Evolutionary conservation across 768 basidiomycete species (phyloP), one percentile per base, ranked within the genome.

Genomic region (Russula sp.): DNA sequence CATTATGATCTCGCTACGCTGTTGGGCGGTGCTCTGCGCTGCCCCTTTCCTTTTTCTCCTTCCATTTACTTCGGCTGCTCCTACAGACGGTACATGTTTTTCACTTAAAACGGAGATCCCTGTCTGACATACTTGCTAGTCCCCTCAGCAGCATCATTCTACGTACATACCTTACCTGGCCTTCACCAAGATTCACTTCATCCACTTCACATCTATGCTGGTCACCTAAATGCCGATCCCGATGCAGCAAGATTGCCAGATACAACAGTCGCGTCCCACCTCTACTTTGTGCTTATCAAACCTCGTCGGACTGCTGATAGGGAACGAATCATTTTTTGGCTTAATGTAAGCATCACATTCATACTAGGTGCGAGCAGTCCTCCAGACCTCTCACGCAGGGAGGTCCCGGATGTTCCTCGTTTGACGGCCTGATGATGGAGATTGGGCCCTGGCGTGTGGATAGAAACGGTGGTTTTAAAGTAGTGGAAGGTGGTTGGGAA

Each of bases 341-440:
- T 98, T 70, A 98, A 98, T 74, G 94, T 92, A 69, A 69, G 86
- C n/a, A n/a, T 34, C 48, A 58, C 18, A 34, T 18, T n/a, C 53
- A 39, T 22, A 5, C 14, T 6, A 14, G 25, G 13, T 18, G 46
- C 59, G 34, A 22, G 38, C 52, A 20, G 39, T 59, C 41, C 6
- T 42, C 3, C n/a, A 53, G 22, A 22, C 36, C 41, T 54, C 35
- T 16, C 45, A 11, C 48, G 20, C 67, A 95, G 92, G 94, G 93
- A 20, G 96, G 96, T 1, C 96, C 96, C 20, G 97, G 97, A 34
- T 98, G 97, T 73, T 97, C 94, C 0, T 93, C 91, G 1, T 98
- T 98, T 70, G 96, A 98, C 68, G 96, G 96, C 2, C 80, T 94
- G 18, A 88, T 98, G 87, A 95, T 98, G 93, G 96, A 98, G 69